These are phyloP conservation scores for Nannochloris sp. DNA, from an alignment of 139 green algal genomes.

Conservation along the genomic window DNA sequence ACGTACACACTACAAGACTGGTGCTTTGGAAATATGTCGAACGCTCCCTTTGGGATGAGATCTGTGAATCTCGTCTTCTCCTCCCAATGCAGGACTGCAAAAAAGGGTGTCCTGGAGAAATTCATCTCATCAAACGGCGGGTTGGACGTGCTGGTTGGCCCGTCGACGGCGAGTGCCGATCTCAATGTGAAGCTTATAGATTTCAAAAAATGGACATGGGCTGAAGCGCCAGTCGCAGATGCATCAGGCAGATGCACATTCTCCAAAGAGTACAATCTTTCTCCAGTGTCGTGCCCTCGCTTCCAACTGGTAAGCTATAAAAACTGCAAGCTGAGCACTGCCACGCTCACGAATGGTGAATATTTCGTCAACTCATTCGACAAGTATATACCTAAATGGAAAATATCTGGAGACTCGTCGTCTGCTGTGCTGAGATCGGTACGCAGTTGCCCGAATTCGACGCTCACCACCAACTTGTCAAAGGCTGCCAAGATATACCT, in stretches of 20 bases:
- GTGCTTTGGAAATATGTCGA: neutral
- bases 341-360: neutral
- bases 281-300: neutral
- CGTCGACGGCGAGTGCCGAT: too few species aligned
- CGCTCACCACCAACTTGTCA: too few species aligned
- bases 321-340: neutral
- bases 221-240: neutral
- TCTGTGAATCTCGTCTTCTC: slow-evolving; percentile 1
- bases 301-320: neutral
- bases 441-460: too few species aligned
- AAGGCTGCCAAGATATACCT: too few species aligned
- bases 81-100: neutral
- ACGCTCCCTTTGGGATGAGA: neutral
- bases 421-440: too few species aligned
- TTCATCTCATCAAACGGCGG: neutral
- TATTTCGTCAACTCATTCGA: too few species aligned
- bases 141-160: neutral
- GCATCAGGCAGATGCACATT: neutral
- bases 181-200: neutral
- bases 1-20: neutral
- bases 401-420: too few species aligned
- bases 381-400: too few species aligned
- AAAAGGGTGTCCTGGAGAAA: neutral
- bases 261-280: neutral
- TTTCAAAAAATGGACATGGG: neutral